A percentile compares a stretch with the other conserved stretches of the same genome.
Evolutionary conservation across 805 yeast genomes (phyloP).

Genomic region (Lachancea quebecensis): DNA sequence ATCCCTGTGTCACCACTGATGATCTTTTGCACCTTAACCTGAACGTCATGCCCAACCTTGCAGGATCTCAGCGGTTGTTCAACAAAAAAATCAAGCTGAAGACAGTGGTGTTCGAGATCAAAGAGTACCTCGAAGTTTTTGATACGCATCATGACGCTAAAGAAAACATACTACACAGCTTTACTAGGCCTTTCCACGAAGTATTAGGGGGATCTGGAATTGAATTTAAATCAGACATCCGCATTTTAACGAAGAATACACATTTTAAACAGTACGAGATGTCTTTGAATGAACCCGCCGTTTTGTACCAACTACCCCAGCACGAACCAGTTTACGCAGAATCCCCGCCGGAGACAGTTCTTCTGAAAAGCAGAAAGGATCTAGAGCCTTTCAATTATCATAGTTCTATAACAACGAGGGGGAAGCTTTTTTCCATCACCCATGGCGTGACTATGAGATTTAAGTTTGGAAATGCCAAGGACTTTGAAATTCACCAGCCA

Average conservation of each 20-base stretch:
- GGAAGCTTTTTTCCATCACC: constrained; percentile 44
- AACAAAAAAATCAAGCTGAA: constrained; percentile 35
- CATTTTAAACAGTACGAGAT: constrained; percentile 27
- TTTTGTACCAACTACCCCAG: constrained; percentile 15
- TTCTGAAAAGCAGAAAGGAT: constrained; percentile 27
- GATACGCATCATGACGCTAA: constrained; percentile 41
- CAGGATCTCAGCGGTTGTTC: constrained; percentile 16
- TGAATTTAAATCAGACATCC: constrained; percentile 18
- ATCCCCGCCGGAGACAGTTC: constrained; percentile 15
- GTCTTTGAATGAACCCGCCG: constrained; percentile 28
- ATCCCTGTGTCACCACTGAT: constrained; percentile 51
- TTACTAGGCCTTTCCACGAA: constrained; percentile 28
- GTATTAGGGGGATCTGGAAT: constrained; percentile 27
- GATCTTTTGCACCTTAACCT: constrained; percentile 40
- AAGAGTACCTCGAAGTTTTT: constrained; percentile 48
- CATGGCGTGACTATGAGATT: constrained; percentile 46
- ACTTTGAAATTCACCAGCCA: constrained; percentile 44
- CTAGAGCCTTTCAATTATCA: constrained; percentile 36
- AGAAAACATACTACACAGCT: constrained; percentile 36
- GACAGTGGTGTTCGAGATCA: constrained; percentile 41
- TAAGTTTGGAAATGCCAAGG: constrained; percentile 43
- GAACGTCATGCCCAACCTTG: constrained; percentile 36
- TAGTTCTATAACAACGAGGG: constrained; percentile 44
- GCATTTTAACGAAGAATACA: constrained; percentile 25
- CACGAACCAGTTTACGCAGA: constrained; percentile 10